A percentile compares a stretch with the other conserved stretches of the same genome.
These are phyloP conservation scores for Candida krabiensis DNA, from an alignment of 805 yeast species.

Conservation along the genomic window DNA sequence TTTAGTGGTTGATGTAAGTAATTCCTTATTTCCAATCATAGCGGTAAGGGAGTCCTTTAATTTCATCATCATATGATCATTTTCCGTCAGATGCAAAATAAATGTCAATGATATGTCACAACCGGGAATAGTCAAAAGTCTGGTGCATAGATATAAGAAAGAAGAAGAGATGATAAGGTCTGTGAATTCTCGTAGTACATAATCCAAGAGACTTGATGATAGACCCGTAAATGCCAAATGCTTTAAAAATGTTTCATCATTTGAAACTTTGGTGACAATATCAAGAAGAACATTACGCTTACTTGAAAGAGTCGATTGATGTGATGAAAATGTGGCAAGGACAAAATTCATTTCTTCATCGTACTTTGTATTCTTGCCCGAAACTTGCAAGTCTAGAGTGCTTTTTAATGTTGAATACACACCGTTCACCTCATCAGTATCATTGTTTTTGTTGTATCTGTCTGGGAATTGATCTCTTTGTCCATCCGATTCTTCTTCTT, in stretches of 20 bases:
- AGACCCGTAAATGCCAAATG: conserved; percentile 16
- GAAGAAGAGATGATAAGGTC: conserved; percentile 10
- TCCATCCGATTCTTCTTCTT: conserved; percentile 15
- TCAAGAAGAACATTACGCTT: conserved; percentile 27
- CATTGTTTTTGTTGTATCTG: too few relatives aligned
- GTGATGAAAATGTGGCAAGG: conserved; percentile 9
- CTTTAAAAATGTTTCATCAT: conserved; percentile 19
- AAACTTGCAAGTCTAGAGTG: conserved; percentile 30
- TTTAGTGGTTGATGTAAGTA: not conserved
- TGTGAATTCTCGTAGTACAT: conserved; percentile 1
- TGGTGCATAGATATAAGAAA: conserved; percentile 6
- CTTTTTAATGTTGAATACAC: conserved; percentile 19
- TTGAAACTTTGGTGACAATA: conserved; percentile 22
- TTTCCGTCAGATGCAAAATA: not conserved
- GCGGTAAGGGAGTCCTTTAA: conserved; percentile 1
- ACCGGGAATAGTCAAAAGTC: conserved; percentile 2
- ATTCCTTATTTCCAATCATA: not conserved
- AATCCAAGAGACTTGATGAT: conserved; percentile 7
- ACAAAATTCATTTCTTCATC: conserved; percentile 17
- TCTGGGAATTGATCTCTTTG: conserved; percentile 7
- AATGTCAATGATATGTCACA: conserved; percentile 4
- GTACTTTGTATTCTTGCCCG: conserved; percentile 31
- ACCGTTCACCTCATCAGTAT: conserved; percentile 10
- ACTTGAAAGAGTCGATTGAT: conserved; percentile 14
- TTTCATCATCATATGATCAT: not conserved